Percentiles rank a stretch among this genome's conserved stretches.
Evolutionary conservation across 1,139 yeast genomes (phyloP).

Genomic region (Protomyces pachydermus): DNA sequence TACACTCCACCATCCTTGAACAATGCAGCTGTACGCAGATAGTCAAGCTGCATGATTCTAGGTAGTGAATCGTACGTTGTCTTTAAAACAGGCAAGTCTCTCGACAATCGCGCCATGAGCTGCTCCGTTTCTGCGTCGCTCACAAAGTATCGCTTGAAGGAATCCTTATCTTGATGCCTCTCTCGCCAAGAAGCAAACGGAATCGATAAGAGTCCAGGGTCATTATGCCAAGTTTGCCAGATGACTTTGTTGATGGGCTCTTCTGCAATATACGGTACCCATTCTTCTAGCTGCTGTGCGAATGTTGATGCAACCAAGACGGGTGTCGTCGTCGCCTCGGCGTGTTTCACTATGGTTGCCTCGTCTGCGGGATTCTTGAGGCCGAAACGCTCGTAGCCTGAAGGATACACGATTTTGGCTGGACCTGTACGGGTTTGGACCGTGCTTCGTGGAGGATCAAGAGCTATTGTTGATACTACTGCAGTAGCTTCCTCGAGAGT

Average conservation of each 20-base stretch:
- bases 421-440: not conserved
- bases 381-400: not conserved
- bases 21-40: constrained; percentile 76
- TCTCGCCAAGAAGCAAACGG: constrained; percentile 17
- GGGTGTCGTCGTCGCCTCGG: not conserved
- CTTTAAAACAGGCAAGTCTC: constrained; percentile 13
- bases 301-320: not conserved
- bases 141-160: constrained; percentile 14
- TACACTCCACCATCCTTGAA: constrained; percentile 94
- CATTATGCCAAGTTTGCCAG: constrained; percentile 14
- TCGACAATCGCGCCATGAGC: constrained; percentile 1
- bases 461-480: too few relatives aligned
- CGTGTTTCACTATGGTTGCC: not conserved
- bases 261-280: not conserved
- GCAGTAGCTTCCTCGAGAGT: too few relatives aligned
- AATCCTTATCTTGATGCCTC: not conserved
- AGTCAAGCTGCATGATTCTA: constrained; percentile 76
- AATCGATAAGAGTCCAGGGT: constrained; percentile 3
- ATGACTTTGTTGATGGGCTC: constrained; percentile 11
- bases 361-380: not conserved
- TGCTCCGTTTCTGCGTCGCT: not conserved
- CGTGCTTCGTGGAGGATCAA: too few relatives aligned
- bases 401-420: not conserved
- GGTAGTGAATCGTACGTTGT: constrained; percentile 85
- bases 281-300: not conserved